phyloP scores from a whole-genome alignment of 306 rosid genomes.

The Citrullus colocynthis region DNA sequence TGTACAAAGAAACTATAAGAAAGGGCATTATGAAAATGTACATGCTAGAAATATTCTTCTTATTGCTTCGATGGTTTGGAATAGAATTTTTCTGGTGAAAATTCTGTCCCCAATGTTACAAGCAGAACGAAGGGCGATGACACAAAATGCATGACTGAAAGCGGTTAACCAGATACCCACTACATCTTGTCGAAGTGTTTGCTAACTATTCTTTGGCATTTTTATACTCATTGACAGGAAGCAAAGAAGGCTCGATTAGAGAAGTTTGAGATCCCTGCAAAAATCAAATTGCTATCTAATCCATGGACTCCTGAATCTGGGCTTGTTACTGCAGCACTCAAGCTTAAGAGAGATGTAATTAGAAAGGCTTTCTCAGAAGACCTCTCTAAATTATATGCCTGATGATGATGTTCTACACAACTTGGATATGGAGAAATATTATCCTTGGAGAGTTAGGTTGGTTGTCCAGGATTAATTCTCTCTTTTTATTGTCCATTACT shows the following conservation, averaged over 20 bases:
- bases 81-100: too few relatives aligned
- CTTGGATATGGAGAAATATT: not conserved
- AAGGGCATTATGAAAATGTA: not conserved
- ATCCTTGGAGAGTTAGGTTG: not conserved
- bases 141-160: too few relatives aligned
- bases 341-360: constrained; percentile 77
- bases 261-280: constrained; percentile 81
- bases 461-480: not conserved
- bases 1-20: not conserved
- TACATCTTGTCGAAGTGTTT: too few relatives aligned
- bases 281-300: constrained; percentile 49
- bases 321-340: constrained; percentile 89
- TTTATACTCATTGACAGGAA: constrained; percentile 32
- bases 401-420: constrained; percentile 5
- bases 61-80: too few relatives aligned
- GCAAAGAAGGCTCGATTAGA: constrained; percentile 70
- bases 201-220: not conserved
- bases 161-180: too few relatives aligned
- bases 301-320: constrained; percentile 91
- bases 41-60: too few relatives aligned
- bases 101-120: too few relatives aligned
- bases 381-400: constrained; percentile 43
- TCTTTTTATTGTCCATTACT: not conserved
- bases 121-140: too few relatives aligned
- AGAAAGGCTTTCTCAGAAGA: constrained; percentile 59